Evolutionary conservation across 164 flowering plant genomes (phyloP).

Genomic region (Malania oleifera): DNA sequence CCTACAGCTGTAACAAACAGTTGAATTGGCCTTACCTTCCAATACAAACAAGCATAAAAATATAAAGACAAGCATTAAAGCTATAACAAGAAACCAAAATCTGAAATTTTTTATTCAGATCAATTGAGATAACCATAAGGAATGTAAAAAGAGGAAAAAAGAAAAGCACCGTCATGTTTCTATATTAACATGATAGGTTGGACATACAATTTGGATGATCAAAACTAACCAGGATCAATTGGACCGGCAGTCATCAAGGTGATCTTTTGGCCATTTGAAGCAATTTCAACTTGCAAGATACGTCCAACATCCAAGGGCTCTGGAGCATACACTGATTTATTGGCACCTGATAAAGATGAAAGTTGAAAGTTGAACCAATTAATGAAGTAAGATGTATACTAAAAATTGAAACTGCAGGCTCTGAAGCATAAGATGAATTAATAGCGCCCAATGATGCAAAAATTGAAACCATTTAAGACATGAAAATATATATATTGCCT

Average conservation of each 20-base stretch:
- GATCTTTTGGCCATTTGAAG: constrained; percentile 39
- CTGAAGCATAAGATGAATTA: no score
- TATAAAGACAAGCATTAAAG: neutral
- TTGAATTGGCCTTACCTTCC: neutral
- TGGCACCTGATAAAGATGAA: constrained; percentile 64
- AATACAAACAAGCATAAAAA: neutral
- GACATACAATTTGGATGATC: neutral
- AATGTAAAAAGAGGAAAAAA: neutral
- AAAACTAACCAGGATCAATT: constrained; percentile 70
- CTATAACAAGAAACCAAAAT: neutral
- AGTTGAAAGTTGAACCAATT: no score
- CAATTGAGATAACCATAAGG: neutral
- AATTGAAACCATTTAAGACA: no score
- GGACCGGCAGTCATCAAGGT: constrained; percentile 60
- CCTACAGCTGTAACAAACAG: constrained; percentile 54
- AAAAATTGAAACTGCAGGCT: no score
- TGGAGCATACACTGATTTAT: constrained; percentile 82
- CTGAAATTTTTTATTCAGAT: neutral
- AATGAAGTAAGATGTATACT: no score
- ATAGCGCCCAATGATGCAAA: no score
- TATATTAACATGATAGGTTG: neutral
- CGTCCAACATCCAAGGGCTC: constrained; percentile 95
- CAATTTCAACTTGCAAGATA: constrained; percentile 69
- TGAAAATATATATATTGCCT: no score
- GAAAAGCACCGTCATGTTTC: neutral